Evolutionary conservation across 2,329 filamentous ascomycete species (phyloP), one percentile per base, ranked within the genome.

Genomic region (Torrubiella hemipterigena): DNA sequence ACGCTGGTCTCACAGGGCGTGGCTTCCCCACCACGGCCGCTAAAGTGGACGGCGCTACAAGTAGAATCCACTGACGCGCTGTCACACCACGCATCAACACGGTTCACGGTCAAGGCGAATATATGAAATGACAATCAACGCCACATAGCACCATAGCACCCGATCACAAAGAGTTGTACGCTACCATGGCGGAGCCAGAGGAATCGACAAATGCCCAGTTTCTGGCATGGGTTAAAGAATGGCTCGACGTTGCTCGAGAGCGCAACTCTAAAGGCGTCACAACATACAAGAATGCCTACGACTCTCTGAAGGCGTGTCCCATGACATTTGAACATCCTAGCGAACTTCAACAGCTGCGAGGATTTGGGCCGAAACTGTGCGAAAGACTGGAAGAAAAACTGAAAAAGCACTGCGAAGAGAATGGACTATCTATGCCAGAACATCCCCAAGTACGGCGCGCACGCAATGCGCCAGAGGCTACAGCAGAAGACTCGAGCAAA

Each of bases 261-360:
- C 69, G 69, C 27, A 83, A 79, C 47, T 71, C 73, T 13, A 85
- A 83, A 49, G 79, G 78, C 15, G 56, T 75, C 16, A 72, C 67
- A n/a, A 77, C 72, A 0, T 89, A 86, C 52, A 80, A 73, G 40
- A 74, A 78, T 43, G 83, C 83, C 1, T 84, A 84, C 46, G 69
- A 83, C 35, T 81, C 82, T 3, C 70, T 91, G 51, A 82, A 77
- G 53, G 72, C 72, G 10, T 87, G 81, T 40, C 82, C 83, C 1
- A 59, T 84, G 23, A 55, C 58, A 2, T 82, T 85, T 41, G 59
- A 69, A 13, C 83, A 91, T 49, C 82, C 83, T 3, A 74, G 76
- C 6, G 71, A 86, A 55, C 70, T 82, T 2, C 68, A 77, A 43
- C 70, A 78, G 42, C 65, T 91, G n/a, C 75, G 74, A 37, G 81